These are phyloP conservation scores for Alloascoidea africana DNA, from an alignment of 805 yeast genomes.

Conservation along the genomic window DNA sequence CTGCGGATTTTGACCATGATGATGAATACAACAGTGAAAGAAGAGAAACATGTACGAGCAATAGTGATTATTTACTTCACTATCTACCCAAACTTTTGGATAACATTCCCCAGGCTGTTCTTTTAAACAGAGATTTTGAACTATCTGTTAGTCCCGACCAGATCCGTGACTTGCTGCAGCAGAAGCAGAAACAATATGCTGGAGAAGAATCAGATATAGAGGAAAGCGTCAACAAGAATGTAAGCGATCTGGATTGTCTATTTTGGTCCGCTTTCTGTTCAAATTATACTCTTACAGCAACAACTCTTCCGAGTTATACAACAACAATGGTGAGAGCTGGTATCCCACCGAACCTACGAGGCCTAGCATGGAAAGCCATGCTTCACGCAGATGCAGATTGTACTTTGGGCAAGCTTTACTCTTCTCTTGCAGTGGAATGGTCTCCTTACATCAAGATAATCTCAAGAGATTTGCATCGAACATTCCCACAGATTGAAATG, in stretches of 20 bases:
- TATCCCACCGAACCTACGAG: slow-evolving; percentile 19
- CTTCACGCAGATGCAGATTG: slow-evolving; percentile 12
- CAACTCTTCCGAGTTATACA: slow-evolving; percentile 15
- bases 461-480: slow-evolving; percentile 40
- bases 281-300: slow-evolving; percentile 16
- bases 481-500: slow-evolving; percentile 38
- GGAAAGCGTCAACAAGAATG: background rate
- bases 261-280: slow-evolving; percentile 20
- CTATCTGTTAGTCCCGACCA: background rate
- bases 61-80: background rate
- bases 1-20: slow-evolving; percentile 1
- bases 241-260: slow-evolving; percentile 12
- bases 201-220: background rate
- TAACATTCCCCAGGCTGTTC: background rate
- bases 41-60: background rate
- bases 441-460: slow-evolving; percentile 30
- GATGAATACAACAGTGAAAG: background rate
- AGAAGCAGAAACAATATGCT: too few species aligned
- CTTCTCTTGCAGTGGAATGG: slow-evolving; percentile 23
- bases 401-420: slow-evolving; percentile 19
- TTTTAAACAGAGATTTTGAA: background rate
- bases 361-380: slow-evolving; percentile 19
- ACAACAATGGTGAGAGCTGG: slow-evolving; percentile 17
- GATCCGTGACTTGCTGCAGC: too few species aligned
- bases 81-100: background rate